Base-by-base conservation (phyloP, 176 grass and related monocot genomes). In the Aegilops bicornis region DNA sequence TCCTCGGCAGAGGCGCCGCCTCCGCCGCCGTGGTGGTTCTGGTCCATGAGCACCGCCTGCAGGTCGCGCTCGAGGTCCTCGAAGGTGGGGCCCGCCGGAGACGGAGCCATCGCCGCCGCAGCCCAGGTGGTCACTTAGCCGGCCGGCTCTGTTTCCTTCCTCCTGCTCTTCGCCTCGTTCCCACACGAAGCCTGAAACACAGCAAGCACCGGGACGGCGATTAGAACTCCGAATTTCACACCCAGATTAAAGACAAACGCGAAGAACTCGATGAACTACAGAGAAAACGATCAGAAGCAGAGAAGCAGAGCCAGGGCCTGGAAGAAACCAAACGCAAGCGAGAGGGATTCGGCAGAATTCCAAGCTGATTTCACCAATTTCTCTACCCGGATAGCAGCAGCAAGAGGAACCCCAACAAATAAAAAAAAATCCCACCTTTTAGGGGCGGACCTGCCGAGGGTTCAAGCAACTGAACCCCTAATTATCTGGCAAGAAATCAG, bases 51-150 rank as follows among this genome's bases (percentile, higher is more conserved):
- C 66, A 98, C 81, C 30, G 91, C 93, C 74, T 98, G 88, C 43
- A 98, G 72, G 77, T 98, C 91, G 22, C 88, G 89, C 84, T 98
- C 96, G 0, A 95, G 87, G 45, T 95, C 93, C 81, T 95, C 96
- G 10, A 94, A 92, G 50, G 85, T 93, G 73, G 89, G 86, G 77
- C 83, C 84, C 16, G 84, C 88, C 2, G 79, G 85, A 79, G 89
- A 85, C 2, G 93, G 85, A 69, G 79, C 81, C 93, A 89, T 94
- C 3, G 42, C 72, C 14, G 33, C 20, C 3, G 54, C n/a, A 3
- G 4, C 64, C 52, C 16, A 7, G 8, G 33, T 80, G 8, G 43
- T 80, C 23, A 17, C 74, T 9, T 59, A 9, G 56, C 56, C 56
- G 71, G 74, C 8, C 59, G 31, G 8, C 50, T 83, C 23, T 43